phyloP scores from a whole-genome alignment of 345 rosid species.

The Brassica carinata region DNA sequence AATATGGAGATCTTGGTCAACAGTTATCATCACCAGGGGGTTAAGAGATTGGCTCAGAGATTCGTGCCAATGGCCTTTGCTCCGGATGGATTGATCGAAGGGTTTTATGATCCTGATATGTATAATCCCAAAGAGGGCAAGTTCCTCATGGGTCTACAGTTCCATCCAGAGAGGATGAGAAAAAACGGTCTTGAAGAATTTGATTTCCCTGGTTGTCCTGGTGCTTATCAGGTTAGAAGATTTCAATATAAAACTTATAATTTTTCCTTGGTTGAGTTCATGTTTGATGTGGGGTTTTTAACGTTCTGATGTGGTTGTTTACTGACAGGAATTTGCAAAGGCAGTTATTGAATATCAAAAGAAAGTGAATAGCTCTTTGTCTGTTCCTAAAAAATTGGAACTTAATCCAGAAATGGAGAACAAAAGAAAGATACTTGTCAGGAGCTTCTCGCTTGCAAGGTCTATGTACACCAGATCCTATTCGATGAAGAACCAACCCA shows the following conservation, averaged over 20 bases:
- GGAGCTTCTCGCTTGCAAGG: slow-evolving; percentile 79
- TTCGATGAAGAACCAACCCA: slow-evolving; percentile 44
- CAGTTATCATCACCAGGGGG: slow-evolving; percentile 93
- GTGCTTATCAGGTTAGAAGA: slow-evolving; percentile 66
- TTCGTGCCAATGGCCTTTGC: slow-evolving; percentile 84
- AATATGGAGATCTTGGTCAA: slow-evolving; percentile 71
- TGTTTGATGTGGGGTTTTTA: neutral
- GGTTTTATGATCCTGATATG: slow-evolving; percentile 82
- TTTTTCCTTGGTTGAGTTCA: slow-evolving; percentile 3
- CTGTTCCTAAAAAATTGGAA: slow-evolving; percentile 45
- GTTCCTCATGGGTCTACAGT: slow-evolving; percentile 83
- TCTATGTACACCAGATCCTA: slow-evolving; percentile 50
- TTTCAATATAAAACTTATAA: neutral
- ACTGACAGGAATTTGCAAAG: slow-evolving; percentile 52
- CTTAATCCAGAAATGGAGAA: slow-evolving; percentile 66
- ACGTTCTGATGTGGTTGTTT: neutral
- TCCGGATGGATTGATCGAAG: slow-evolving; percentile 84
- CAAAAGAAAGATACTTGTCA: slow-evolving; percentile 53
- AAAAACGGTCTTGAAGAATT: slow-evolving; percentile 54
- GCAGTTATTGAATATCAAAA: slow-evolving; percentile 77
- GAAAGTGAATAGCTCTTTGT: slow-evolving; percentile 50
- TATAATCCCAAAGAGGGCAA: slow-evolving; percentile 76
- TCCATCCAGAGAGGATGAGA: slow-evolving; percentile 90
- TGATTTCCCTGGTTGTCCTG: slow-evolving; percentile 80
- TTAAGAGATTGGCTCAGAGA: slow-evolving; percentile 66